Percentiles rank a stretch among this genome's conserved stretches.
phyloP scores from a whole-genome alignment of 2,329 filamentous ascomycete species.

The Fusarium caatingaense region DNA sequence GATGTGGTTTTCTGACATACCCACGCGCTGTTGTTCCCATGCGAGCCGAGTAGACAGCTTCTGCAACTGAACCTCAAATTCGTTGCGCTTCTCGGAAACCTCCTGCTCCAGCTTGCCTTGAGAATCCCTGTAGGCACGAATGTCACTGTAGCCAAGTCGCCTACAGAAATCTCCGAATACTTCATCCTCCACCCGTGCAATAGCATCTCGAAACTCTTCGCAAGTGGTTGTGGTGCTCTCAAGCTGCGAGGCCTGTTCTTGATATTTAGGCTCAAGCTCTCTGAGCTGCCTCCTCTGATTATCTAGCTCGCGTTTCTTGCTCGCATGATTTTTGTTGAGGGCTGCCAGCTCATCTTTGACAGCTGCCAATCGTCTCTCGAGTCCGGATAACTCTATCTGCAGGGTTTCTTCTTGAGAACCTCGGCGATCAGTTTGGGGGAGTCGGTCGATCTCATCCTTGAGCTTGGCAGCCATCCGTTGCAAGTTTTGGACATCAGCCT shows the following conservation, averaged over 20 bases:
- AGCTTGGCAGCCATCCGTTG: slow-evolving; percentile 80
- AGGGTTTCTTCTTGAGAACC: slow-evolving; percentile 83
- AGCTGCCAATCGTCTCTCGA: slow-evolving; percentile 80
- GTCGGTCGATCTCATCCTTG: slow-evolving; percentile 78
- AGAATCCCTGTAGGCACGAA: slow-evolving; percentile 92
- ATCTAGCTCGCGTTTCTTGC: slow-evolving; percentile 84
- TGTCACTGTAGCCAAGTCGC: slow-evolving; percentile 86
- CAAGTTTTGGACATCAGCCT: slow-evolving; percentile 88
- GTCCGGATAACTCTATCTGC: slow-evolving; percentile 80
- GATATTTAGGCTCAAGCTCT: slow-evolving; percentile 81
- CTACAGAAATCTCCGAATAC: slow-evolving; percentile 89
- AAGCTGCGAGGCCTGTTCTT: slow-evolving; percentile 76
- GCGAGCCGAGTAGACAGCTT: slow-evolving; percentile 72
- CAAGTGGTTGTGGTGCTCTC: slow-evolving; percentile 65
- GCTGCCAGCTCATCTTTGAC: slow-evolving; percentile 80
- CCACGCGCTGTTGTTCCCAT: slow-evolving; percentile 65
- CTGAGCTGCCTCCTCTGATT: slow-evolving; percentile 78
- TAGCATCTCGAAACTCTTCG: slow-evolving; percentile 67
- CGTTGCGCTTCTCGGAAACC: slow-evolving; percentile 84
- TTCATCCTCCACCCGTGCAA: slow-evolving; percentile 86
- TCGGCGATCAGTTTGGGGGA: slow-evolving; percentile 82
- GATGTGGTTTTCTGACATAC: slow-evolving; percentile 73
- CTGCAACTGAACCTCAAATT: slow-evolving; percentile 87
- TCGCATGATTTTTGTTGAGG: slow-evolving; percentile 83
- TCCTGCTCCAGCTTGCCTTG: slow-evolving; percentile 94